Evolutionary conservation across 2,329 filamentous ascomycete genomes (phyloP), one percentile per base, ranked within the genome.

Genomic region (Xylariaceae sp.): DNA sequence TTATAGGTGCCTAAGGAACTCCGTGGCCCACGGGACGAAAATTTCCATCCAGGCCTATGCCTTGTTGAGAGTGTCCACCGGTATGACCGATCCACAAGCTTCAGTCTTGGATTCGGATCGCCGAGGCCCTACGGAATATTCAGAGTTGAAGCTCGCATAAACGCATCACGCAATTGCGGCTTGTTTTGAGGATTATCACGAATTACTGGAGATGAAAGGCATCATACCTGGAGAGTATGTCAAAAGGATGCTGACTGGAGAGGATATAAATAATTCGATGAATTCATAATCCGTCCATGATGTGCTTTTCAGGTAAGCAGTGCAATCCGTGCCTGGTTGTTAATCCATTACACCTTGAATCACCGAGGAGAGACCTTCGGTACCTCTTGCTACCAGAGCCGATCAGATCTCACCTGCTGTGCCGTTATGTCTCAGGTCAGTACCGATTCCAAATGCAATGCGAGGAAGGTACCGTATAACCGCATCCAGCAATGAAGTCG

Each of bases 171-270:
- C 37, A 42, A 42, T 42, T 42, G 37, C 37, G 37, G 11, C 37
- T 13, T 13, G 11, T 42, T 45, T n/a, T 45, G 9, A 13, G 42
- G 11, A 45, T 5, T 30, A 45, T 11, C 42, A 45, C 13, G 42
- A 45, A 4, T 45, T n/a, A 45, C 42, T 15, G 13, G 13, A 30
- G 42, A 45, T n/a, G 42, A 45, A 45, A 45, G 10, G 42, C 42
- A n/a, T n/a, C 49, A 49, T 30, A 11, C 17, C n/a, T 13, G n/a
- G 54, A 4, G 49, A 56, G 30, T 54, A 59, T 54, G 57, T 55
- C 23, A 30, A 60, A 39, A 37, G 55, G 56, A 45, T 45, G 42
- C 34, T n/a, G 44, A 11, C 30, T 39, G 30, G 23, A 35, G 48
- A 53, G 39, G 18, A 15, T 13, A n/a, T 15, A 13, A 13, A 18